Percentiles rank a stretch among this genome's conserved stretches.
These are phyloP conservation scores for Mayamaea pseudoterrestris DNA, from an alignment of 108 stramenopile species.

Conservation along the genomic window DNA sequence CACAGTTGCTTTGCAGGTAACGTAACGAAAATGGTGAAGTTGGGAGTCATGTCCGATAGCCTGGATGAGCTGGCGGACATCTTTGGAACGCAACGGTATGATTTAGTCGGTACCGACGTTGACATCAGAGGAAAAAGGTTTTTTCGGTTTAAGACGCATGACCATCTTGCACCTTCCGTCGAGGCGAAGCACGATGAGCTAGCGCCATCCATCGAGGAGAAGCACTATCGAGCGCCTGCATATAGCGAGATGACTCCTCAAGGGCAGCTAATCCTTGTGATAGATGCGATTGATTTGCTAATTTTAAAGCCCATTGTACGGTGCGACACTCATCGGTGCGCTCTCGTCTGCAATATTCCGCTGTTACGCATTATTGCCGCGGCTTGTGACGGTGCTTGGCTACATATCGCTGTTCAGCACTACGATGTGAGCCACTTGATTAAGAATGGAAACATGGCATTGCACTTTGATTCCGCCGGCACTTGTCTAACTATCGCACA, in stretches of 20 bases:
- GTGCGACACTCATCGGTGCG: slow-evolving; percentile 31
- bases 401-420: slow-evolving; percentile 53
- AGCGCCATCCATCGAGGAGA: too few species aligned
- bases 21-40: background rate
- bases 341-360: slow-evolving; percentile 31
- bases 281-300: slow-evolving; percentile 61
- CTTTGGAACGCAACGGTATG: slow-evolving; percentile 38
- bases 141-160: slow-evolving; percentile 31
- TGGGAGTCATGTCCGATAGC: slow-evolving; percentile 10
- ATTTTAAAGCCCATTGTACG: slow-evolving; percentile 26
- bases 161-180: too few species aligned
- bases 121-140: slow-evolving; percentile 58
- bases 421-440: slow-evolving; percentile 24
- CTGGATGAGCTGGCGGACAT: slow-evolving; percentile 43
- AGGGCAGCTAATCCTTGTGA: slow-evolving; percentile 24
- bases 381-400: slow-evolving; percentile 44
- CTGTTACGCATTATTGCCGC: slow-evolving; percentile 52
- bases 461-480: slow-evolving; percentile 40
- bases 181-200: too few species aligned
- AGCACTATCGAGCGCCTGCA: too few species aligned
- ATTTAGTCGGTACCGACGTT: slow-evolving; percentile 40
- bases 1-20: background rate
- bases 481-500: slow-evolving; percentile 44
- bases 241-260: background rate
- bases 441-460: slow-evolving; percentile 68